Percentiles rank a stretch among this genome's conserved stretches.
These are phyloP conservation scores for Aspergillus ellipticus DNA, from an alignment of 495 filamentous ascomycete genomes.

Conservation along the genomic window DNA sequence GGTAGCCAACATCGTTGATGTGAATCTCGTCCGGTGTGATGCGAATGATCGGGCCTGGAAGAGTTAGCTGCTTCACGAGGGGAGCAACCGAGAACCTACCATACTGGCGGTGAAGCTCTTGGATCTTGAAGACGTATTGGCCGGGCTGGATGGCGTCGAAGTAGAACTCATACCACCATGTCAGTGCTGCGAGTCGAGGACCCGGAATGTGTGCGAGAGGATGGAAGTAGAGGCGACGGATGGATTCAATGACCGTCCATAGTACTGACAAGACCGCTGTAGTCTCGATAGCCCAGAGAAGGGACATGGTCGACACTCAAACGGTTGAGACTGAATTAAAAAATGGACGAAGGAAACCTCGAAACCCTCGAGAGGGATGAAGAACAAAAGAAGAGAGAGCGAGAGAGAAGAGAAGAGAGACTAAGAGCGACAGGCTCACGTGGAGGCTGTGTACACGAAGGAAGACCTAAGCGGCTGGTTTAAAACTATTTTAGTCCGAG, in stretches of 20 bases:
- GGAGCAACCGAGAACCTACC: conserved; percentile 22
- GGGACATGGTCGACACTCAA: not conserved
- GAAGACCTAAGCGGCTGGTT: too few relatives aligned
- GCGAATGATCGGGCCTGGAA: conserved; percentile 37
- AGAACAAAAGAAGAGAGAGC: too few relatives aligned
- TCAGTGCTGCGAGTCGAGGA: conserved; percentile 47
- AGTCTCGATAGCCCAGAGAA: conserved; percentile 9
- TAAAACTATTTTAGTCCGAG: too few relatives aligned
- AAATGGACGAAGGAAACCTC: too few relatives aligned
- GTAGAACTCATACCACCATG: conserved; percentile 45
- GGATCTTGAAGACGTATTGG: conserved; percentile 33
- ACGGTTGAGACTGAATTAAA: too few relatives aligned
- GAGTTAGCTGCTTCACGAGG: not conserved
- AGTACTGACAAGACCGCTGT: conserved; percentile 5
- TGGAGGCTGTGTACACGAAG: too few relatives aligned
- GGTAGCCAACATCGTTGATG: conserved; percentile 29
- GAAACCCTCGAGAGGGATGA: too few relatives aligned
- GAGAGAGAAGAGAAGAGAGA: too few relatives aligned
- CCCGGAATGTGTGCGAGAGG: conserved; percentile 44
- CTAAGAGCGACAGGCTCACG: too few relatives aligned
- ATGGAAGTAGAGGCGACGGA: conserved; percentile 35
- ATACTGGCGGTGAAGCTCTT: conserved; percentile 38
- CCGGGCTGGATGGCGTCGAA: conserved; percentile 35
- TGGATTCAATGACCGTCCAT: not conserved
- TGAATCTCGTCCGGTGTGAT: conserved; percentile 37